Percentiles rank a stretch among this genome's conserved stretches.
These are phyloP conservation scores for Pilatotrama ljubarskyi DNA, from an alignment of 768 basidiomycete genomes.

Conservation along the genomic window DNA sequence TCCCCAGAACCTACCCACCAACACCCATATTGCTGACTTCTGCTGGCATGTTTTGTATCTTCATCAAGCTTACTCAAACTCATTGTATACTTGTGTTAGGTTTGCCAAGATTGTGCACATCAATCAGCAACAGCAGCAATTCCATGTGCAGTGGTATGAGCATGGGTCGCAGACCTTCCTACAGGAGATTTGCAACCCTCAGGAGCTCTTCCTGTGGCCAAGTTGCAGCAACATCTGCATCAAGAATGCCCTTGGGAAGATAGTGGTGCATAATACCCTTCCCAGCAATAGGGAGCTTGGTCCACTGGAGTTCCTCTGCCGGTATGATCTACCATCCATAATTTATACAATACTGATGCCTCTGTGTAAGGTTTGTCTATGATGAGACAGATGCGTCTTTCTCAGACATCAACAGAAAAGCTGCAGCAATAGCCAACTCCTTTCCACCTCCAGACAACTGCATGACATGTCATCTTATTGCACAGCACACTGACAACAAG, in stretches of 20 bases:
- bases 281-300: conserved; percentile 26
- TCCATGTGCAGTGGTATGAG: conserved; percentile 76
- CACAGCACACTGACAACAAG: conserved; percentile 36
- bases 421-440: conserved; percentile 25
- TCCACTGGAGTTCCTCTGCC: conserved; percentile 55
- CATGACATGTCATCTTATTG: conserved; percentile 42
- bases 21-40: conserved; percentile 50
- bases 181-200: conserved; percentile 57
- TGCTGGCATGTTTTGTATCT: conserved; percentile 53
- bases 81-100: conserved; percentile 41
- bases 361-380: conserved; percentile 48
- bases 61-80: background rate
- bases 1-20: conserved; percentile 35
- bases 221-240: conserved; percentile 48
- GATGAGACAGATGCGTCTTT: conserved; percentile 47
- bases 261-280: conserved; percentile 40
- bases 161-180: conserved; percentile 66
- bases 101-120: conserved; percentile 67
- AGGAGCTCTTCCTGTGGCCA: conserved; percentile 65
- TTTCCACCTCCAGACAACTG: conserved; percentile 53
- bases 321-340: no score
- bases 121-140: conserved; percentile 39
- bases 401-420: conserved; percentile 38
- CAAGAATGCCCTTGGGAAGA: conserved; percentile 47
- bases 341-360: no score